Conservation (phyloP, 495 filamentous ascomycete genomes). For the Cryomyces minteri region DNA sequence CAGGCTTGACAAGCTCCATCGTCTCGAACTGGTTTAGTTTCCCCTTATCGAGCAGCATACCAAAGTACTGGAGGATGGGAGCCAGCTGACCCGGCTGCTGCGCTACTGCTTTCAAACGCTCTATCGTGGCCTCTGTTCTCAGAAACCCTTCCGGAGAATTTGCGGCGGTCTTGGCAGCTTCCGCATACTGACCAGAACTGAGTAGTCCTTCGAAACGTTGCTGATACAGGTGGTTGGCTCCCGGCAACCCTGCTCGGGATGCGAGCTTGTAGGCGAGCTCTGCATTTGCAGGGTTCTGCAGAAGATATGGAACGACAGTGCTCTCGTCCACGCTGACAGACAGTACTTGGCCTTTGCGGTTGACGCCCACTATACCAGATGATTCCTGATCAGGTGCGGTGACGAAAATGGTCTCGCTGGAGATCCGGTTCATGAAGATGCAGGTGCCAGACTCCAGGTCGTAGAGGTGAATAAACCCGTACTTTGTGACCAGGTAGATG, state of each 20-base stretch:
- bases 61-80: slow-evolving; percentile 92
- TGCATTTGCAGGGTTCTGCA: slow-evolving; percentile 85
- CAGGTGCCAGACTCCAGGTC: slow-evolving; percentile 93
- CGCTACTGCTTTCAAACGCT: slow-evolving; percentile 77
- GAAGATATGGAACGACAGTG: slow-evolving; percentile 79
- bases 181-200: slow-evolving; percentile 51
- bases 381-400: slow-evolving; percentile 72
- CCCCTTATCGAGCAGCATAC: slow-evolving; percentile 90
- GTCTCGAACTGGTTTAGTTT: slow-evolving; percentile 83
- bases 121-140: slow-evolving; percentile 81
- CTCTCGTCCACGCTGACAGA: slow-evolving; percentile 83
- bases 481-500: slow-evolving; percentile 95
- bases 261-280: slow-evolving; percentile 88
- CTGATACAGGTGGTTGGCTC: slow-evolving; percentile 86
- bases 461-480: slow-evolving; percentile 97
- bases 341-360: slow-evolving; percentile 91
- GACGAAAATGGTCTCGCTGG: slow-evolving; percentile 96
- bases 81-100: slow-evolving; percentile 64
- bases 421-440: slow-evolving; percentile 99
- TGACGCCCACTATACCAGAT: slow-evolving; percentile 81
- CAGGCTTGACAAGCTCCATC: slow-evolving; percentile 80
- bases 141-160: slow-evolving; percentile 94
- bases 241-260: slow-evolving; percentile 80
- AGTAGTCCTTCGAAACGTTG: slow-evolving; percentile 82
- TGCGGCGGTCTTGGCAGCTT: slow-evolving; percentile 87